Evolutionary conservation across 768 basidiomycete species (phyloP).

Genomic region (Mycena venus): DNA sequence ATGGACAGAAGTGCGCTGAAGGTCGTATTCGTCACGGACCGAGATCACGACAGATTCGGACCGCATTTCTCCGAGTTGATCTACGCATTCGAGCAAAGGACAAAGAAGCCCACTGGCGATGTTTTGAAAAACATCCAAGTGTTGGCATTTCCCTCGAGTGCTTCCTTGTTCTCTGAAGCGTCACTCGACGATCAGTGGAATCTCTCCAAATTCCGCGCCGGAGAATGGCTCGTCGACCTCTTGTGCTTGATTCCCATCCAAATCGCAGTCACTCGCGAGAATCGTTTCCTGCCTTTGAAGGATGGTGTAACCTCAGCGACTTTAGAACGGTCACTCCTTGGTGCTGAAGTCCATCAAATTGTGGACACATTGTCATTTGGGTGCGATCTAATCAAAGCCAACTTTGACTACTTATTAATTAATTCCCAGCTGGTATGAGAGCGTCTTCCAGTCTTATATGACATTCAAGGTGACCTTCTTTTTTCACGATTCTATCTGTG

Average conservation of each 20-base stretch:
- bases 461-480: constrained; percentile 59
- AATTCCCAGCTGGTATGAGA: constrained; percentile 66
- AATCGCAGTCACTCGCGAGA: constrained; percentile 70
- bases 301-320: constrained; percentile 64
- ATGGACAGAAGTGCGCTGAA: constrained; percentile 46
- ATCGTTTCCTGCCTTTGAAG: constrained; percentile 72
- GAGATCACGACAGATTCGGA: constrained; percentile 48
- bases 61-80: constrained; percentile 63
- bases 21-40: constrained; percentile 60
- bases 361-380: constrained; percentile 69
- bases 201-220: constrained; percentile 57
- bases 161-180: constrained; percentile 40
- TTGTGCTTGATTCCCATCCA: constrained; percentile 77
- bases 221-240: constrained; percentile 75
- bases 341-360: constrained; percentile 70
- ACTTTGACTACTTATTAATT: too few species aligned
- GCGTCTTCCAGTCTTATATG: constrained; percentile 73
- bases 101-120: constrained; percentile 66
- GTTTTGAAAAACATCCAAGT: constrained; percentile 55
- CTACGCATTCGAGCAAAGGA: constrained; percentile 58
- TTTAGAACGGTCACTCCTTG: constrained; percentile 66
- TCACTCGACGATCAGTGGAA: constrained; percentile 34
- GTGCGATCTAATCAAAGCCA: too few species aligned
- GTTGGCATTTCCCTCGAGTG: constrained; percentile 43
- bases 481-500: neutral